These are phyloP conservation scores for Leucocoprinus leucothites DNA, from an alignment of 768 basidiomycete genomes.

Conservation along the genomic window DNA sequence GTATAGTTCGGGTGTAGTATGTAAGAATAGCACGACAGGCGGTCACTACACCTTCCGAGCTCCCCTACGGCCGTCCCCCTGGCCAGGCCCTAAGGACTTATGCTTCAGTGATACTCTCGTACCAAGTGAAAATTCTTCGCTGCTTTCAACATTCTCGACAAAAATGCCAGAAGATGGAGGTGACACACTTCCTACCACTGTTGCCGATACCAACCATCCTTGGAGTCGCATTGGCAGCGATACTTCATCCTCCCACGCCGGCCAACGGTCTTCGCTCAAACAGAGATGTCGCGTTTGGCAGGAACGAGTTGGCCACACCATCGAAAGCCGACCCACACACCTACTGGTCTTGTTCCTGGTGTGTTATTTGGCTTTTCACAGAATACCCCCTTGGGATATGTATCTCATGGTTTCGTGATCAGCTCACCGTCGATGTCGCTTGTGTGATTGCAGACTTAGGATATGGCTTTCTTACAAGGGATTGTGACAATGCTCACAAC, in stretches of 20 bases:
- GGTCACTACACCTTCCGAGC: no score
- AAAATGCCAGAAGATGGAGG: slow-evolving; percentile 41
- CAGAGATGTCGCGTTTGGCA: neutral
- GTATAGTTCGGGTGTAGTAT: no score
- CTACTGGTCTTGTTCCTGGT: slow-evolving; percentile 16
- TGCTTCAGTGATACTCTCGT: neutral
- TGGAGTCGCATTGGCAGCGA: slow-evolving; percentile 8
- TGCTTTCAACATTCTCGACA: neutral
- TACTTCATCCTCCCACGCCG: neutral
- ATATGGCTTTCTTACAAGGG: slow-evolving; percentile 59
- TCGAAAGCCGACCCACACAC: slow-evolving; percentile 57
- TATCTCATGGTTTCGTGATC: neutral
- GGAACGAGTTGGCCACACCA: slow-evolving; percentile 39
- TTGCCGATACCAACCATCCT: neutral
- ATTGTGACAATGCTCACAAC: slow-evolving; percentile 40
- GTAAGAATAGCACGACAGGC: no score
- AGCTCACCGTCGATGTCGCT: slow-evolving; percentile 61
- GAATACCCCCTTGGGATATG: no score
- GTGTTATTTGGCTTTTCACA: neutral
- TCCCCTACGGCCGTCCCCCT: no score
- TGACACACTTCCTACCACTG: slow-evolving; percentile 35
- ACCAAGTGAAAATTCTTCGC: neutral
- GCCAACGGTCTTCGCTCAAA: slow-evolving; percentile 22
- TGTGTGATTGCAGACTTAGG: slow-evolving; percentile 74
- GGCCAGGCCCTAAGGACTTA: no score